phyloP scores from a whole-genome alignment of 2,329 filamentous ascomycete genomes.

The Fusarium nematophilum region DNA sequence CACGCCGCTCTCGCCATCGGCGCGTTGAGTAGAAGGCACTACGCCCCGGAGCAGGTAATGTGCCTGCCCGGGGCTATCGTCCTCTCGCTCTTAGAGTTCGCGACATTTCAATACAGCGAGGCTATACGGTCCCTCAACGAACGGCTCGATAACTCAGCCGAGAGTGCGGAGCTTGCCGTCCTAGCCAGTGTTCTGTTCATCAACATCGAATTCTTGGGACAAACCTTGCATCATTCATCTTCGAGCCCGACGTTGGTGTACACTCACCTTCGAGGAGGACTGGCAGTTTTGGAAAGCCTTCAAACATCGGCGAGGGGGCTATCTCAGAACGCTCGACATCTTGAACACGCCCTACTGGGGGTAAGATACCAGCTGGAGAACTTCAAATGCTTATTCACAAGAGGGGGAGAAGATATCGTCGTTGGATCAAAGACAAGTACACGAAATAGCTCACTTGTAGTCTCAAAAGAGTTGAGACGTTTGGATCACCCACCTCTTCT shows the following conservation, averaged over 20 bases:
- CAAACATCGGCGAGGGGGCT: background rate
- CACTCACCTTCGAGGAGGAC: background rate
- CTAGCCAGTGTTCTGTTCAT: slow-evolving; percentile 11
- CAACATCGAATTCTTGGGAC: slow-evolving; percentile 10
- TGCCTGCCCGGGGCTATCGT: too few relatives aligned
- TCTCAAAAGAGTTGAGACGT: too few relatives aligned
- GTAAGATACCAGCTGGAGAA: too few relatives aligned
- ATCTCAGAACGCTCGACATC: background rate
- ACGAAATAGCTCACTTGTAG: too few relatives aligned
- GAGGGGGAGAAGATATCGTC: too few relatives aligned
- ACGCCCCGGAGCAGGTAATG: background rate
- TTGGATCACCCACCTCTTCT: too few relatives aligned
- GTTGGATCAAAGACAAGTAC: too few relatives aligned
- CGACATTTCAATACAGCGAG: slow-evolving; percentile 1
- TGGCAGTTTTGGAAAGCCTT: background rate
- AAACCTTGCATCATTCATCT: background rate
- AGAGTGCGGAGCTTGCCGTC: slow-evolving; percentile 4
- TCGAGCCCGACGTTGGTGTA: background rate
- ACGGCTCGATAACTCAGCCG: background rate
- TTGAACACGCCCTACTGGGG: too few relatives aligned
- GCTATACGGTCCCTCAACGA: slow-evolving; percentile 4
- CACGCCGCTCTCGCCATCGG: slow-evolving; percentile 9
- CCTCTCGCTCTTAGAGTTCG: background rate
- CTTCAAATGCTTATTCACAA: too few relatives aligned
- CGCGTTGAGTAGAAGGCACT: slow-evolving; percentile 1